Percentiles rank a stretch among this genome's conserved stretches.
Conservation (phyloP, 1,284 basidiomycete genomes). For the Puccinia horiana region DNA sequence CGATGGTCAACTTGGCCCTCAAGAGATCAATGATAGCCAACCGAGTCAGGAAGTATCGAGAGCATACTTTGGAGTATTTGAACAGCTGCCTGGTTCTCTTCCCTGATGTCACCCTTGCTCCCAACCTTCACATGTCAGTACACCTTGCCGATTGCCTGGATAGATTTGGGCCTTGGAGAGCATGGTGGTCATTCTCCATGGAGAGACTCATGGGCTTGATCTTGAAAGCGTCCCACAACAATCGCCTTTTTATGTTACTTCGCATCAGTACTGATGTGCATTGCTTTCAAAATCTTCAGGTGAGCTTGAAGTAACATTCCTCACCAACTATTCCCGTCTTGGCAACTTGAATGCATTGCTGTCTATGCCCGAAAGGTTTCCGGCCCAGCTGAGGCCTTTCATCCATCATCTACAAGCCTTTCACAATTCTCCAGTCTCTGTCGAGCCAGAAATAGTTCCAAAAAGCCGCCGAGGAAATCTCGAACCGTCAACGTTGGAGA, state of each 20-base stretch:
- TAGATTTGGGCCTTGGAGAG: conserved; percentile 24
- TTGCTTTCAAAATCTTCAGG: neutral
- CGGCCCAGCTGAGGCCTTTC: conserved; percentile 13
- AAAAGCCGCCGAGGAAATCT: neutral
- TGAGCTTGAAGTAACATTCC: conserved; percentile 27
- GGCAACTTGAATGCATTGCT: conserved; percentile 17
- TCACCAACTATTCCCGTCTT: neutral
- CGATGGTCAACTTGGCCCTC: conserved; percentile 34
- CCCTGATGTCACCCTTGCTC: conserved; percentile 19
- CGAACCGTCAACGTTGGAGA: neutral
- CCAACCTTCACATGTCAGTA: conserved; percentile 44
- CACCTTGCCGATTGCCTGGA: conserved; percentile 45
- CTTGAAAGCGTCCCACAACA: conserved; percentile 33
- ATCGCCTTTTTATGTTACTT: neutral
- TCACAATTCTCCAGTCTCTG: neutral
- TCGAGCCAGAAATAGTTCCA: neutral
- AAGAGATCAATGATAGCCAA: conserved; percentile 16
- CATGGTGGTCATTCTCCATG: conserved; percentile 40
- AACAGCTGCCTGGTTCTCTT: conserved; percentile 32
- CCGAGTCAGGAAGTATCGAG: conserved; percentile 16
- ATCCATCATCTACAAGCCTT: conserved; percentile 12
- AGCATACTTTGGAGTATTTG: conserved; percentile 18
- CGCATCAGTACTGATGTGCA: neutral
- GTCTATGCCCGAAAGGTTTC: neutral
- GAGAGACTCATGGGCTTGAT: conserved; percentile 29